These are phyloP conservation scores for Jatropha multifida DNA, from an alignment of 441 rosid genomes.

Conservation along the genomic window DNA sequence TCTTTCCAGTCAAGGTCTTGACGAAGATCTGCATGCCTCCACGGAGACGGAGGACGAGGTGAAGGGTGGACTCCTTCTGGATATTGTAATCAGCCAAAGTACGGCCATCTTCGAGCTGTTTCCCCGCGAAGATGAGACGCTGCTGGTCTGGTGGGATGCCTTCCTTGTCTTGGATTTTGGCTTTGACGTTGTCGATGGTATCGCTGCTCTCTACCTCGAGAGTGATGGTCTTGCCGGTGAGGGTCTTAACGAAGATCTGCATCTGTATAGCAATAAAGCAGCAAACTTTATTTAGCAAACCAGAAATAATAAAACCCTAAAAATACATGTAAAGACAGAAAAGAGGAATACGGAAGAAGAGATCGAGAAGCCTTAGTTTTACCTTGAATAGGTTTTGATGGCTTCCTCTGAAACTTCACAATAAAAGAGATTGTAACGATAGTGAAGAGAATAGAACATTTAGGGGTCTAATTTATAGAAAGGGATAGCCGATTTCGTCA, in stretches of 20 bases:
- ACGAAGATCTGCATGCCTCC: slow-evolving; percentile 10
- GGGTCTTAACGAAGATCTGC: slow-evolving; percentile 34
- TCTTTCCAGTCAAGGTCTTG: slow-evolving; percentile 25
- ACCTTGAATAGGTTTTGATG: neutral
- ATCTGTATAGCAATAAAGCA: slow-evolving; percentile 25
- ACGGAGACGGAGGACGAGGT: neutral
- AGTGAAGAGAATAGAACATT: fast-evolving
- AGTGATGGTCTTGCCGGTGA: slow-evolving; percentile 39
- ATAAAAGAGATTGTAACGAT: neutral
- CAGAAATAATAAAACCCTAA: neutral
- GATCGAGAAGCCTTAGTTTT: neutral
- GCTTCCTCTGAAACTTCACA: neutral
- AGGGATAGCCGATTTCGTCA: neutral
- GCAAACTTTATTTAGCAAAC: slow-evolving; percentile 1
- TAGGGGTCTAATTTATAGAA: slow-evolving; percentile 8
- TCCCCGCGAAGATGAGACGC: slow-evolving; percentile 16
- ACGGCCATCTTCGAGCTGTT: too few species aligned
- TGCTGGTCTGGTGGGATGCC: slow-evolving; percentile 45
- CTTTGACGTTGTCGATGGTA: slow-evolving; percentile 35
- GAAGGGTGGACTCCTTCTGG: too few species aligned
- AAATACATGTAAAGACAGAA: neutral
- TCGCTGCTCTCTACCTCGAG: slow-evolving; percentile 28
- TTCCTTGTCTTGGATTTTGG: slow-evolving; percentile 40
- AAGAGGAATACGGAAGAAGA: neutral
- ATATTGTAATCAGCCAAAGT: too few species aligned